Evolutionary conservation across 1,284 basidiomycete species (phyloP), one percentile per base, ranked within the genome.

Genomic region (Testicularia cyperi): DNA sequence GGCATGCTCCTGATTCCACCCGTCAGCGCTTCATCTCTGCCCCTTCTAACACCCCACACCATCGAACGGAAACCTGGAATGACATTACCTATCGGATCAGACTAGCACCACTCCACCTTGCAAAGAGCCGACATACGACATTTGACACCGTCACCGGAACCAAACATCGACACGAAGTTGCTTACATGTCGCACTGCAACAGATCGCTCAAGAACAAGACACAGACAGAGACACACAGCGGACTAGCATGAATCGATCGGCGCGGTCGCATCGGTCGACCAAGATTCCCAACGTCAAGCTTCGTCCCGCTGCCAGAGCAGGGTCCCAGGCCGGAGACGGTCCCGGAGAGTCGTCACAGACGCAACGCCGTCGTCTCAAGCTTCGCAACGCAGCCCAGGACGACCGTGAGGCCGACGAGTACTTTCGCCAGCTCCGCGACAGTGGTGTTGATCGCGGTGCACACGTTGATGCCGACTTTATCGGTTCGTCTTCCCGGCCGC

Each of bases 401-500:
- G 63, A 63, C n/a, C 48, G 48, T 15, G 68, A 72, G 30, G 72
- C 64, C 37, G 67, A 63, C 27, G 65, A 61, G 13, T 64, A 70
- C 39, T 65, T 64, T 35, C 67, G 53, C 12, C 44, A 25, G 25
- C 37, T 57, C 19, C 35, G 55, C 36, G 31, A 68, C 74, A 43
- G 78, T 75, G 60, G 72, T 42, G 63, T 77, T 36, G 64, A 68
- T 20, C 52, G 51, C 21, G 57, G 60, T 22, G 65, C 60, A 24
- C 64, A 66, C 68, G 57, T 65, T 62, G 61, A 54, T 4, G 54
- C 64, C 25, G 72, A 76, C 44, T 65, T 56, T 35, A 42, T 51
- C 40, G 72, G 60, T 24, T 51, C 54, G 25, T 58, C 56, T 9
- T 80, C 80, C 9, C 78, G 83, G 27, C 88, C 87, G 0, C 84